Evolutionary conservation across 2,329 filamentous ascomycete species (phyloP), one percentile per base, ranked within the genome.

Genomic region (Biscogniauxia mediterranea): DNA sequence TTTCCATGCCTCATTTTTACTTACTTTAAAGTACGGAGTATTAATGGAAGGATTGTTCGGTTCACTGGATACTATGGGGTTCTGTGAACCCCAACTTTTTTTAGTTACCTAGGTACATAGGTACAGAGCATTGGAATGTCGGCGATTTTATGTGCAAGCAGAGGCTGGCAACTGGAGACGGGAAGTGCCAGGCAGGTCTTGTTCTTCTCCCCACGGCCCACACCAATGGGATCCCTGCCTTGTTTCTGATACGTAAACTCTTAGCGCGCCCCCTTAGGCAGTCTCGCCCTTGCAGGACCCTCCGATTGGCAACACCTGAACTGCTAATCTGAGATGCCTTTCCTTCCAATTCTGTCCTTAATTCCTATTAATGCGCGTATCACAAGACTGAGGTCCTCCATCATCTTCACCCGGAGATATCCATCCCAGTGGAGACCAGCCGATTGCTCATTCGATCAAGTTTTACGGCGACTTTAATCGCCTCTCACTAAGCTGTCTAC

Each of bases 321-420:
- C 23, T 23, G 13, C 38, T n/a, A n/a, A 46, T 46, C 38, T 15
- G 38, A 46, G 6, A 46, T 15, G 56, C 56, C 32, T 52, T 23
- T 52, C 23, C 52, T 46, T 57, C 56, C 32, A 55, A 28, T 28
- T 28, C 28, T 13, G 7, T 32, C 7, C 28, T 13, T 32, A 32
- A 13, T 8, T 13, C 7, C 28, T 32, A 32, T 32, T 32, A 32
- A 32, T 32, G 28, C 7, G 63, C 53, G 55, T 55, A 63, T 64
- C 57, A 64, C 59, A 60, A 55, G 59, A 54, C 32, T 64, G 21
- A n/a, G 6, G 28, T 21, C 53, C 59, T 52, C 56, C 49, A 54
- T 50, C 32, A 49, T 63, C 63, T 62, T 15, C 61, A 58, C 57
- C 59, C 42, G 28, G 46, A 52, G 20, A 42, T n/a, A 15, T 55